A percentile compares a stretch with the other conserved stretches of the same genome.
phyloP scores from a whole-genome alignment of 192 early-diverging fungal species.

The Backusella circina region DNA sequence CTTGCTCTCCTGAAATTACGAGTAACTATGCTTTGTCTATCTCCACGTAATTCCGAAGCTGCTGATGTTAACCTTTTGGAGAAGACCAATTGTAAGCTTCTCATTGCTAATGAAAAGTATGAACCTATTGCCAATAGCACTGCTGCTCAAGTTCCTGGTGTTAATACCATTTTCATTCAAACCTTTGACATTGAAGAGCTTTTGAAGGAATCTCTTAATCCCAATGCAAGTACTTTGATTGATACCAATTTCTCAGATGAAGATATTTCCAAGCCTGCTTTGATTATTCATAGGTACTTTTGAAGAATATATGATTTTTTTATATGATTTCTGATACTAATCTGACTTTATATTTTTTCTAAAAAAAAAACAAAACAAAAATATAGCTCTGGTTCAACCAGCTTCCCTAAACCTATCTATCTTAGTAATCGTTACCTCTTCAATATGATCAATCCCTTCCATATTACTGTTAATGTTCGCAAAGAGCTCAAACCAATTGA shows the following conservation, averaged over 20 bases:
- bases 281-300: conserved; percentile 1
- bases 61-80: neutral
- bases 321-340: neutral
- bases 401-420: conserved; percentile 5
- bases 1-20: conserved; percentile 4
- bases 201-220: neutral
- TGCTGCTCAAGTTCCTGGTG: neutral
- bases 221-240: neutral
- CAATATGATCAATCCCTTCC: neutral
- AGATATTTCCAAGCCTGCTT: neutral
- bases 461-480: neutral
- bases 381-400: conserved; percentile 3
- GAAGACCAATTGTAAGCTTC: neutral
- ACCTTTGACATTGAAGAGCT: neutral
- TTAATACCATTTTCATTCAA: neutral
- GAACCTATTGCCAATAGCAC: neutral
- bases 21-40: neutral
- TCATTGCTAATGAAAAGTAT: neutral
- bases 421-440: neutral
- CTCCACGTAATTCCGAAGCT: conserved; percentile 14
- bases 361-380: too few species aligned
- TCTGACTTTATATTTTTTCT: neutral
- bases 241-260: neutral
- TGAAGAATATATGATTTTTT: neutral
- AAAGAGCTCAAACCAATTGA: neutral